phyloP scores from a whole-genome alignment of 2,329 filamentous ascomycete genomes.

The Penicillium sp. region DNA sequence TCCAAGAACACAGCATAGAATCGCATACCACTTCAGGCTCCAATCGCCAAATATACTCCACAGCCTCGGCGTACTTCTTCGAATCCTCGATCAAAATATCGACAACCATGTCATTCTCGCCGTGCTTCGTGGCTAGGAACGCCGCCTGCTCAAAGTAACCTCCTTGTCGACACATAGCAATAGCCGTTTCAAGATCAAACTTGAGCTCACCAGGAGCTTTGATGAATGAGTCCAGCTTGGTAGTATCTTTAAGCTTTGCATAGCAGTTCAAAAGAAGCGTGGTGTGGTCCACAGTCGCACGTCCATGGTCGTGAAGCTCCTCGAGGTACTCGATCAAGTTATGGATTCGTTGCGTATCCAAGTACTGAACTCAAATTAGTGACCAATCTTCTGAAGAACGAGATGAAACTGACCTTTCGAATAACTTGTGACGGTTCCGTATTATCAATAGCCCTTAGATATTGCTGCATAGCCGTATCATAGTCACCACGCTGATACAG shows the following conservation, averaged over 20 bases:
- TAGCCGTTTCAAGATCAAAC: conserved; percentile 96
- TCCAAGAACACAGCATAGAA: not conserved
- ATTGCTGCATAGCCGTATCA: conserved; percentile 98
- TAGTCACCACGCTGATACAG: conserved; percentile 95
- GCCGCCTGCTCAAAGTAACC: conserved; percentile 97
- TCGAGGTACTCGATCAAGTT: conserved; percentile 97
- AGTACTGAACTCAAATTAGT: conserved; percentile 63
- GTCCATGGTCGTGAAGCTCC: conserved; percentile 91
- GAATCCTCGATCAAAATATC: conserved; percentile 96
- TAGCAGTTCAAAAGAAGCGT: conserved; percentile 96
- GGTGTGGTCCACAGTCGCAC: conserved; percentile 92
- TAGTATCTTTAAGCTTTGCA: conserved; percentile 95
- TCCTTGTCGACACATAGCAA: conserved; percentile 95
- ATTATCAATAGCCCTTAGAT: conserved; percentile 92
- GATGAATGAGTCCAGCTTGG: conserved; percentile 95
- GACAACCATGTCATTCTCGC: conserved; percentile 90
- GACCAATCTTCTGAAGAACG: conserved; percentile 8
- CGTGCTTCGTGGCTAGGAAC: conserved; percentile 91
- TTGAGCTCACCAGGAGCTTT: conserved; percentile 88
- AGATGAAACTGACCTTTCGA: conserved; percentile 67
- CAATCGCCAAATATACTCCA: conserved; percentile 89
- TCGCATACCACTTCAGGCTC: conserved; percentile 74
- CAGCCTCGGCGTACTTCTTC: conserved; percentile 83
- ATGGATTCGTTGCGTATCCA: conserved; percentile 96
- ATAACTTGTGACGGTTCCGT: conserved; percentile 97